Evolutionary conservation across 768 basidiomycete species (phyloP).

Genomic region (Phaeolepiota aurea): DNA sequence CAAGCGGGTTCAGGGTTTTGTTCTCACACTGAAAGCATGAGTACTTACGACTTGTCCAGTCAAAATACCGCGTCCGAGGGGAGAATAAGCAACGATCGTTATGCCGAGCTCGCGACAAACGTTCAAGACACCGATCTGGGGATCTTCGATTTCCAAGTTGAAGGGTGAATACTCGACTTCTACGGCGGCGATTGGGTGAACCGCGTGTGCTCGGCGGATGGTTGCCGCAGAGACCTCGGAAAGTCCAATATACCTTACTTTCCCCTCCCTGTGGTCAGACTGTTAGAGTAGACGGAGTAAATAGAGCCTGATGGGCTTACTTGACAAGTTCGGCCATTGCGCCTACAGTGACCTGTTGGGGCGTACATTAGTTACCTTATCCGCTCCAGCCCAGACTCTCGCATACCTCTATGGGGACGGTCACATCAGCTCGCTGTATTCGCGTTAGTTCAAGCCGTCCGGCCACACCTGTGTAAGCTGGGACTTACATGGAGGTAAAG

Average conservation of each 20-base stretch:
- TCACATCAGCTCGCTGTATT: conserved; percentile 25
- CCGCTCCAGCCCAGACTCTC: neutral
- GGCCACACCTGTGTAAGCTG: conserved; percentile 1
- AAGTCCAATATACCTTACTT: conserved; percentile 41
- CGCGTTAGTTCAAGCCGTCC: too few relatives aligned
- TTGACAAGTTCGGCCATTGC: conserved; percentile 47
- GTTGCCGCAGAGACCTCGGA: conserved; percentile 40
- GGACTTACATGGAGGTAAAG: conserved; percentile 35
- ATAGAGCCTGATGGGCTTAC: conserved; percentile 15
- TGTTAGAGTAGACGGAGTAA: neutral
- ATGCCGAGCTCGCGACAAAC: conserved; percentile 42
- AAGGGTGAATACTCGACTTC: conserved; percentile 48
- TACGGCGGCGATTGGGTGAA: conserved; percentile 42
- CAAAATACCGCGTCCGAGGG: conserved; percentile 43
- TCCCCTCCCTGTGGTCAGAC: conserved; percentile 21
- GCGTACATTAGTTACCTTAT: neutral
- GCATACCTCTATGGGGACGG: conserved; percentile 38
- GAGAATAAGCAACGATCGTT: conserved; percentile 41
- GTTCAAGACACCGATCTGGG: conserved; percentile 29
- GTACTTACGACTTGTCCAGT: conserved; percentile 33
- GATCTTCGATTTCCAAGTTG: conserved; percentile 36
- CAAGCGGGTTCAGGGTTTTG: neutral
- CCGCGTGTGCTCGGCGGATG: conserved; percentile 39
- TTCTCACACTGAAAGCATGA: neutral
- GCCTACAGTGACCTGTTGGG: conserved; percentile 26